Conservation (phyloP, 108 stramenopile genomes). For the Epipyxis sp. region DNA sequence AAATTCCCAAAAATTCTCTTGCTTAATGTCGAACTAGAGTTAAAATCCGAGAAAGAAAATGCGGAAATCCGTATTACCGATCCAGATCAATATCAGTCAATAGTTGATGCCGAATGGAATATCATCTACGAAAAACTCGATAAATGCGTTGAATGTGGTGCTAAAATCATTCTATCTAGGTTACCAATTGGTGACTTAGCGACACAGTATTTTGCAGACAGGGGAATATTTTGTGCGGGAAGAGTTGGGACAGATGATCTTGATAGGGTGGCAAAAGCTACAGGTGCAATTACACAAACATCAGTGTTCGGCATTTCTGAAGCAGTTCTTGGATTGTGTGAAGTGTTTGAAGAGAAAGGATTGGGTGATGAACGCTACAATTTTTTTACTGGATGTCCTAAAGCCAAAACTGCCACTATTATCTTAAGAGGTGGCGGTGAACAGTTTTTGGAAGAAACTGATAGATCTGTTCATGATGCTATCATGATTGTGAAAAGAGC, state of each 20-base stretch:
- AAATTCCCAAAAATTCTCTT: conserved; percentile 79
- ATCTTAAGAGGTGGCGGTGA: conserved; percentile 92
- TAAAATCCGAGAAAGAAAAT: conserved; percentile 97
- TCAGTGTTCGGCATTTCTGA: conserved; percentile 69
- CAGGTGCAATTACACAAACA: conserved; percentile 84
- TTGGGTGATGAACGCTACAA: conserved; percentile 97
- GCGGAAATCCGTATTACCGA: conserved; percentile 96
- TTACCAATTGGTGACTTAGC: conserved; percentile 97
- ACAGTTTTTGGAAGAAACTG: conserved; percentile 97
- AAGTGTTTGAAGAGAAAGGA: conserved; percentile 84
- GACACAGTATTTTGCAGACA: conserved; percentile 97
- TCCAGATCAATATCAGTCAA: conserved; percentile 92
- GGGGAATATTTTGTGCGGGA: conserved; percentile 94
- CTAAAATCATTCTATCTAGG: conserved; percentile 91
- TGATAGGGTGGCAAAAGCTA: conserved; percentile 91
- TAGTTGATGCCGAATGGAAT: conserved; percentile 98
- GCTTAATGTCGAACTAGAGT: conserved; percentile 96
- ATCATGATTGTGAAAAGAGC: conserved; percentile 93
- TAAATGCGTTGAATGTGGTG: conserved; percentile 50
- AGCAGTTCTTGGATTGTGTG: conserved; percentile 80
- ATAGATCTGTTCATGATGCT: conserved; percentile 94
- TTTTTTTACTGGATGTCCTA: conserved; percentile 88
- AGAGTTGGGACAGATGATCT: conserved; percentile 91
- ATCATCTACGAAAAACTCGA: conserved; percentile 98
- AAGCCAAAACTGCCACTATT: conserved; percentile 83